These are phyloP conservation scores for Ensete ventricosum DNA, from an alignment of 176 grass and related monocot species.

Conservation along the genomic window DNA sequence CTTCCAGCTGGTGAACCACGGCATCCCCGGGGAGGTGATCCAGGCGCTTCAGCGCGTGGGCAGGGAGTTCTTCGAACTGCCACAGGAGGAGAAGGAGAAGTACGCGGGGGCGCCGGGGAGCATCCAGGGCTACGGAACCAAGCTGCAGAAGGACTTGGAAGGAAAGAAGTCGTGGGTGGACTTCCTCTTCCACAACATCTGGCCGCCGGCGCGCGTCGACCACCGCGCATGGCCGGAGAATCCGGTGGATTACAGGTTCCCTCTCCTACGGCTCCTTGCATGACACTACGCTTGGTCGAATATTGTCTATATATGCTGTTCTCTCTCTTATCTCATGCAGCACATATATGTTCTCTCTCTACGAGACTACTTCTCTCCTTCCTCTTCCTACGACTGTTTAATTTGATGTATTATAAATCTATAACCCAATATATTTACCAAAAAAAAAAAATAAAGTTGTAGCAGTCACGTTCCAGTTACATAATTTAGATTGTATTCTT, in stretches of 20 bases:
- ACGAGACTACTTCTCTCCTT: no score
- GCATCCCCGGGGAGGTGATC: constrained; percentile 35
- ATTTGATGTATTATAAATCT: no score
- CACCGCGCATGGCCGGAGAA: constrained; percentile 36
- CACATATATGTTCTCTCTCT: no score
- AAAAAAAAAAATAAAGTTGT: no score
- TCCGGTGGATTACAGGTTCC: constrained; percentile 27
- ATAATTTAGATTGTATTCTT: no score
- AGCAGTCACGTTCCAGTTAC: no score
- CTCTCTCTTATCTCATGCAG: neutral
- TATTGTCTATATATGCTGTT: neutral
- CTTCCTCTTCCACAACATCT: constrained; percentile 63
- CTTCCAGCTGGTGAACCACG: constrained; percentile 67
- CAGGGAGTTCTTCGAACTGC: constrained; percentile 52
- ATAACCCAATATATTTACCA: no score
- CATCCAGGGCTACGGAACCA: constrained; percentile 51
- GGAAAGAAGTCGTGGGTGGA: constrained; percentile 70
- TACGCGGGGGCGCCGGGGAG: constrained; percentile 37
- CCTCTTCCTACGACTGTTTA: no score
- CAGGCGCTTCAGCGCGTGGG: constrained; percentile 65
- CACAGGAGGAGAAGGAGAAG: constrained; percentile 45
- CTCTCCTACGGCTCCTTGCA: neutral
- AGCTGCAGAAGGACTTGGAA: constrained; percentile 25
- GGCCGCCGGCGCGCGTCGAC: constrained; percentile 34
- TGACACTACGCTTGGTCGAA: neutral